These are phyloP conservation scores for Annona squamosa DNA, from an alignment of 164 flowering plant species.

Conservation along the genomic window DNA sequence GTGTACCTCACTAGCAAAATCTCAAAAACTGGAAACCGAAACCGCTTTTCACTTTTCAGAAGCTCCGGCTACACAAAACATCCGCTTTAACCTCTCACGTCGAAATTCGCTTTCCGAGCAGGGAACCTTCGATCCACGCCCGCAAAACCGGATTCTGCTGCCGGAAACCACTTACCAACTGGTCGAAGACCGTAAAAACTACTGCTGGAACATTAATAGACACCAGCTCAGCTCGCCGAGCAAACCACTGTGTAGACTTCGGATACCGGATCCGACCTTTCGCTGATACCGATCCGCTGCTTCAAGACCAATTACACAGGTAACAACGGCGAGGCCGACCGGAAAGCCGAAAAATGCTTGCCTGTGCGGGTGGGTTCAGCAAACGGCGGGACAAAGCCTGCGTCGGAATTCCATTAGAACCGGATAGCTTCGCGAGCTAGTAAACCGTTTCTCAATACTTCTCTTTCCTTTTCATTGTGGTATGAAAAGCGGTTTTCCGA, in stretches of 20 bases:
- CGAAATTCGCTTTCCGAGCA: background rate
- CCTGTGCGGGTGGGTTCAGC: background rate
- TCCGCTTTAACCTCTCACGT: background rate
- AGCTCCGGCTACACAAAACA: background rate
- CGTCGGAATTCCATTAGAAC: background rate
- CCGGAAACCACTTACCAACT: background rate
- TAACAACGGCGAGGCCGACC: background rate
- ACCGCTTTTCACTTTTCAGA: constrained; percentile 11
- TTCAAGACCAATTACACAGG: background rate
- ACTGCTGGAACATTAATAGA: too few relatives aligned
- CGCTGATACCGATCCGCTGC: background rate
- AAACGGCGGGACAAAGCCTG: background rate
- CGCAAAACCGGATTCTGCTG: background rate
- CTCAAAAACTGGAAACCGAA: background rate
- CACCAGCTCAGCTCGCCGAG: too few relatives aligned
- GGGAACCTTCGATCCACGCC: background rate
- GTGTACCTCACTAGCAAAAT: background rate
- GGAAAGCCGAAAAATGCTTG: background rate
- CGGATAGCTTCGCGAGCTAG: background rate
- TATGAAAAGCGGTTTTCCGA: background rate
- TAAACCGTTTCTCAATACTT: background rate
- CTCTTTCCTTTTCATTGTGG: background rate
- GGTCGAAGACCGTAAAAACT: too few relatives aligned
- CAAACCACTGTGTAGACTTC: background rate
- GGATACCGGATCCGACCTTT: background rate